A percentile compares a stretch with the other conserved stretches of the same genome.
Conservation (phyloP, 306 rosid species). For the Quercus variabilis region DNA sequence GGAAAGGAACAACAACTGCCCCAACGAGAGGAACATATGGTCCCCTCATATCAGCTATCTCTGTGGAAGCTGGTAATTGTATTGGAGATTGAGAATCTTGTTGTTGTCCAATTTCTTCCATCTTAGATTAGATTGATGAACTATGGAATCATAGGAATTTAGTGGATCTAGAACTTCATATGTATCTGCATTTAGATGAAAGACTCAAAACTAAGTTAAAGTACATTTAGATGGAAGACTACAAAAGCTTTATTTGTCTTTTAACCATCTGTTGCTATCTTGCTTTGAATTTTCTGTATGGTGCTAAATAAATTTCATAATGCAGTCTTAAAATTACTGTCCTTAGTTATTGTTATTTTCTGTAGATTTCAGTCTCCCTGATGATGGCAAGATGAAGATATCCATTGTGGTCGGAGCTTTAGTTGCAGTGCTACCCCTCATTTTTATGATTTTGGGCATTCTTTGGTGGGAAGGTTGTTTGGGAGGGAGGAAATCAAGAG, state of each 20-base stretch:
- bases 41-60: constrained; percentile 64
- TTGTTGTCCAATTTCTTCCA: not conserved
- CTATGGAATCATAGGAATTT: not conserved
- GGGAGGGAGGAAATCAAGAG: not conserved
- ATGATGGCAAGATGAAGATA: not conserved
- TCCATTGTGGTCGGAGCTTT: not conserved
- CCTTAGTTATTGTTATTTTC: not conserved
- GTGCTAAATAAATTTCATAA: no score
- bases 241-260: no score
- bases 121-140: not conserved
- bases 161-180: no score
- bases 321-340: not conserved
- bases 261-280: no score
- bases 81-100: no score
- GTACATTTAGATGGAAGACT: no score
- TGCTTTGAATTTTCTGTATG: no score
- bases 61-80: constrained; percentile 49
- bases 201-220: no score
- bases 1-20: constrained; percentile 56
- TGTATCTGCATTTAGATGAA: no score
- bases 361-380: constrained; percentile 18
- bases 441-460: constrained; percentile 2
- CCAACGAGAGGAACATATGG: constrained; percentile 55
- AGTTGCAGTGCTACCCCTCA: not conserved
- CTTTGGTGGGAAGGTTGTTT: constrained; percentile 9